Conservation (phyloP, 768 basidiomycete species). For the Wakefieldia striispora region DNA sequence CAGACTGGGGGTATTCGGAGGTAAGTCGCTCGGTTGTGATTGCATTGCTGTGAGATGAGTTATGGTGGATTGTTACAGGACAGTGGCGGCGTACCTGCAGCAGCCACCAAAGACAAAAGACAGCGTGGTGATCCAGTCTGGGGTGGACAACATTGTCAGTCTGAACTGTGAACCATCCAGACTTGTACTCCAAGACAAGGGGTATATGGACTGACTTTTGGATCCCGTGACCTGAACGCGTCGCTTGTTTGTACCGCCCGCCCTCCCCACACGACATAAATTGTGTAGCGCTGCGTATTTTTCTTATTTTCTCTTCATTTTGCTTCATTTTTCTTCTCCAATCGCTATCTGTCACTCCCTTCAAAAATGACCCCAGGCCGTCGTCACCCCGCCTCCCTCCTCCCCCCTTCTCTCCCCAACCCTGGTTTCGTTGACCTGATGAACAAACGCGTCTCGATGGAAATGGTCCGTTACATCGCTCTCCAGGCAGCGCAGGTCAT, state of each 20-base stretch:
- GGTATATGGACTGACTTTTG: slow-evolving; percentile 23
- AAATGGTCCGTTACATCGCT: slow-evolving; percentile 87
- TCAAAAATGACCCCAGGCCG: slow-evolving; percentile 36
- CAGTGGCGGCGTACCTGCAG: slow-evolving; percentile 68
- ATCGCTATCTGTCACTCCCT: slow-evolving; percentile 35
- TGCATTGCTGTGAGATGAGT: slow-evolving; percentile 78
- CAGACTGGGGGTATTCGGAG: slow-evolving; percentile 62
- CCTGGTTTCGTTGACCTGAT: slow-evolving; percentile 79
- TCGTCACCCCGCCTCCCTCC: slow-evolving; percentile 77
- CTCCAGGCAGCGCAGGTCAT: slow-evolving; percentile 76
- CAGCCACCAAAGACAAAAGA: slow-evolving; percentile 87
- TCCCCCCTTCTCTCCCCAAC: slow-evolving; percentile 74
- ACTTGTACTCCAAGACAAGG: too few relatives aligned
- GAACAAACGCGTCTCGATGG: slow-evolving; percentile 69
- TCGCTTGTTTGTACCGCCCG: slow-evolving; percentile 14
- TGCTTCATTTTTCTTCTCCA: slow-evolving; percentile 25
- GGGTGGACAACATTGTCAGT: slow-evolving; percentile 13
- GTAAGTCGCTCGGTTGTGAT: slow-evolving; percentile 75
- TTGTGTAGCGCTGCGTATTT: neutral
- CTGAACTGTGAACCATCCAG: neutral
- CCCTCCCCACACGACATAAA: slow-evolving; percentile 16
- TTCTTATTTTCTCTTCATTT: neutral
- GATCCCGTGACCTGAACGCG: slow-evolving; percentile 32
- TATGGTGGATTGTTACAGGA: too few relatives aligned
- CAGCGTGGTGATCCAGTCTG: slow-evolving; percentile 62